These are phyloP conservation scores for Catenaria anguillulae DNA, from an alignment of 371 early-diverging fungal genomes.

Conservation along the genomic window DNA sequence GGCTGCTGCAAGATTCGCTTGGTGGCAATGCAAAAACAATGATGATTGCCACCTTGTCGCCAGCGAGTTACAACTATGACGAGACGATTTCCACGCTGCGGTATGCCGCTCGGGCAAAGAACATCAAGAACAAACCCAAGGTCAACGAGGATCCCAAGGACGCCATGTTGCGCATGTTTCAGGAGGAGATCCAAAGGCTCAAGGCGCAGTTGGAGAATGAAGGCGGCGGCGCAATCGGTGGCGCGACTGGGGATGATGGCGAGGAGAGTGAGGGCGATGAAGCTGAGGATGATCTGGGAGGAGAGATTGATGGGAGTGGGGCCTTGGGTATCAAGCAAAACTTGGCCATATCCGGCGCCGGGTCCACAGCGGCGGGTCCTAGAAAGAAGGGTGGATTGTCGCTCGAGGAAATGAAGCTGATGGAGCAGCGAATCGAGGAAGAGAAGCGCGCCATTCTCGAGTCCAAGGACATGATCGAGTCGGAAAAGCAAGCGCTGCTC, in stretches of 20 bases:
- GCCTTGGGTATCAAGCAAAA: no score
- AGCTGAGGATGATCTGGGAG: neutral
- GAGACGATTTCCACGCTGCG: constrained; percentile 78
- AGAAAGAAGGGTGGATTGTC: neutral
- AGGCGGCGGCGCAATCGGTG: constrained; percentile 16
- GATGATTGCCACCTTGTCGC: constrained; percentile 44
- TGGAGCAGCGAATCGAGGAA: constrained; percentile 27
- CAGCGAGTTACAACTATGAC: constrained; percentile 36
- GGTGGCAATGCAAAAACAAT: constrained; percentile 47
- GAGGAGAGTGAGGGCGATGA: constrained; percentile 14
- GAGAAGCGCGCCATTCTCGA: constrained; percentile 31
- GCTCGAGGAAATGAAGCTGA: constrained; percentile 19
- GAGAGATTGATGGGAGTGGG: neutral
- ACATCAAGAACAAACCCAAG: constrained; percentile 45
- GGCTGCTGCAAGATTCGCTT: constrained; percentile 47
- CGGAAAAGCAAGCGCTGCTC: constrained; percentile 25
- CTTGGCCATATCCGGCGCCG: neutral
- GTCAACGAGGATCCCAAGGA: constrained; percentile 50
- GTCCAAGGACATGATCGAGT: constrained; percentile 30
- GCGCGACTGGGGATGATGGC: constrained; percentile 16
- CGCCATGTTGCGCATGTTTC: constrained; percentile 43
- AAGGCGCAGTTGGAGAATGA: constrained; percentile 25
- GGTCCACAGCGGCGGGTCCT: neutral
- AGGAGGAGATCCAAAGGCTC: constrained; percentile 40
- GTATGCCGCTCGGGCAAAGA: constrained; percentile 81